Conservation (phyloP, 352 stramenopile genomes). For the Pythium biforme region DNA sequence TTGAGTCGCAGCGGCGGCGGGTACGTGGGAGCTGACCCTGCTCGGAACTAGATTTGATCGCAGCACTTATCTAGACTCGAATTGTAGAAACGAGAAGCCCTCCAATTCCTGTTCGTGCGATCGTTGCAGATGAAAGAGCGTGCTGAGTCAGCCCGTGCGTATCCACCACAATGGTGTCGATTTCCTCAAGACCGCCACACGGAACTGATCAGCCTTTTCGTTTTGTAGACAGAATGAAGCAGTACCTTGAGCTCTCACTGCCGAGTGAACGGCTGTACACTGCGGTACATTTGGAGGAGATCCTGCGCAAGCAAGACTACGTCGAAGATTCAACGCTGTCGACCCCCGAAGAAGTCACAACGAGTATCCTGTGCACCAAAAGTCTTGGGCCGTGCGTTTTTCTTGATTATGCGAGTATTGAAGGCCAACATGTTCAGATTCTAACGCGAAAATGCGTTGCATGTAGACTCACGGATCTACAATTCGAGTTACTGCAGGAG, state of each 20-base stretch:
- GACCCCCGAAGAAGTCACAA: conserved; percentile 18
- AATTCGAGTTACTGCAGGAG: conserved; percentile 26
- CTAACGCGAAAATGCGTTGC: not conserved
- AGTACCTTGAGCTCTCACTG: conserved; percentile 18
- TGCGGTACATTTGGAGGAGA: conserved; percentile 10
- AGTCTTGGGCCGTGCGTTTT: conserved; percentile 23
- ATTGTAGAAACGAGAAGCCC: conserved; percentile 39
- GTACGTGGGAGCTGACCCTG: conserved; percentile 18
- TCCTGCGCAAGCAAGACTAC: conserved; percentile 20
- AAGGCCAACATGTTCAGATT: not conserved
- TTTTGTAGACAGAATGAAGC: conserved; percentile 14
- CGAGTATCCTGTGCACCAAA: conserved; percentile 15
- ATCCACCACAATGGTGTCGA: not conserved
- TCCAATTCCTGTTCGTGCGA: conserved; percentile 48
- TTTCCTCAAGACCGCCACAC: not conserved
- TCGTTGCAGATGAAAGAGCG: conserved; percentile 37
- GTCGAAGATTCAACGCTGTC: conserved; percentile 21
- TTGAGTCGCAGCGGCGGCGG: conserved; percentile 43
- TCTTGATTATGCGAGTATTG: not conserved
- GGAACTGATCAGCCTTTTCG: not conserved
- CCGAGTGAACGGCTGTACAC: conserved; percentile 10
- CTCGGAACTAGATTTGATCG: not conserved
- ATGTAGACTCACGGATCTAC: conserved; percentile 23
- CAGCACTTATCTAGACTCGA: not conserved
- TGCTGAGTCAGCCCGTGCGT: conserved; percentile 38